Percentiles rank a stretch among this genome's conserved stretches.
These are phyloP conservation scores for Hordeum marinum DNA, from an alignment of 176 grass and related monocot species.

Conservation along the genomic window DNA sequence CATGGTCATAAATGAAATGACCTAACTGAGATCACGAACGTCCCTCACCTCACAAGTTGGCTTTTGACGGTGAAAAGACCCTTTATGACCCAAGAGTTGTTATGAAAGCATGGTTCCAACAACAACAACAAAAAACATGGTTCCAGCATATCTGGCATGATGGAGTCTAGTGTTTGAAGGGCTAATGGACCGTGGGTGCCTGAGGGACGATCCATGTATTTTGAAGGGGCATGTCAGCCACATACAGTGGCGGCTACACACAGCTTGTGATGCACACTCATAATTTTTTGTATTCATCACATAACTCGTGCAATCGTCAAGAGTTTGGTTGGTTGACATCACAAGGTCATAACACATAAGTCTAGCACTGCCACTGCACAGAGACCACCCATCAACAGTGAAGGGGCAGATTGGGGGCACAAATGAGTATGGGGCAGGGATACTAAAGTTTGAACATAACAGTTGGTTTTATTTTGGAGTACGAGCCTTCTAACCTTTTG, in stretches of 20 bases:
- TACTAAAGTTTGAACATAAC: not conserved
- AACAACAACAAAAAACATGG: no score
- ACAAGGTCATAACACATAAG: not conserved
- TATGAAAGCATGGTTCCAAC: not conserved
- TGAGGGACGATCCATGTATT: not conserved
- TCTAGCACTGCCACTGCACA: not conserved
- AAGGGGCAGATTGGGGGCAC: not conserved
- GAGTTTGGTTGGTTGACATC: not conserved
- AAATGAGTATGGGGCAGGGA: not conserved
- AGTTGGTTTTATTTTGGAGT: conserved; percentile 6
- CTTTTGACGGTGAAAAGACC: not conserved
- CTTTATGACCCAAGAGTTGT: not conserved
- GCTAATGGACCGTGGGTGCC: not conserved
- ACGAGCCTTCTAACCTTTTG: not conserved
- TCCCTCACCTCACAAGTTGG: not conserved
- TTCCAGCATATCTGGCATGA: not conserved
- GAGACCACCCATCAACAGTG: not conserved
- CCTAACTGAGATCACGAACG: not conserved
- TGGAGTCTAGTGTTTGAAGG: not conserved
- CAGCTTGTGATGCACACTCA: no score
- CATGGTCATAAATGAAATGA: not conserved
- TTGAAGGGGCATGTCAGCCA: not conserved
- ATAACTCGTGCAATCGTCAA: not conserved
- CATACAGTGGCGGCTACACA: not conserved
- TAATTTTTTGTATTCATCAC: no score